Conservation (phyloP, 352 stramenopile genomes). For the Phytophthora constricta region DNA sequence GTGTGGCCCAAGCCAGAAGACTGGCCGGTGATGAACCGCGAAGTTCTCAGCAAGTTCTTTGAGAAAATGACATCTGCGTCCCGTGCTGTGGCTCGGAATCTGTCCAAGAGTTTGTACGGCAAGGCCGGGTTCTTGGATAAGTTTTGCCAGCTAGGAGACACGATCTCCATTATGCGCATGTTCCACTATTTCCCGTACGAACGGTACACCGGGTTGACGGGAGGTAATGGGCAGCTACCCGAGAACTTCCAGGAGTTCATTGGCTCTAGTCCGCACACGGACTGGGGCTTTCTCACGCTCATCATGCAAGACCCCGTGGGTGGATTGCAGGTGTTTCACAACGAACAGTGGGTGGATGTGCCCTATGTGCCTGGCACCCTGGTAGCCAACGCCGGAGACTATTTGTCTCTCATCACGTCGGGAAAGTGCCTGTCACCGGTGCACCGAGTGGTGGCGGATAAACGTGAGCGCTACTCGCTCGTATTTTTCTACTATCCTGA, state of each 20-base stretch:
- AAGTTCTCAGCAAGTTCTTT: conserved; percentile 66
- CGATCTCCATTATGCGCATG: conserved; percentile 86
- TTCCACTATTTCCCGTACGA: conserved; percentile 89
- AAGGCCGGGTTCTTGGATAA: conserved; percentile 58
- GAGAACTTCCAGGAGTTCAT: conserved; percentile 71
- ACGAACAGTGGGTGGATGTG: conserved; percentile 77
- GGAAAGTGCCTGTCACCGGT: conserved; percentile 73
- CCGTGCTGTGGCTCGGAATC: conserved; percentile 49
- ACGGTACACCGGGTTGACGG: conserved; percentile 46
- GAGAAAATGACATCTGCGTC: conserved; percentile 59
- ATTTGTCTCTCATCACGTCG: conserved; percentile 75
- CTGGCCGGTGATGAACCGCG: conserved; percentile 44
- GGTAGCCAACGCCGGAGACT: conserved; percentile 84
- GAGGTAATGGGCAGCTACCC: conserved; percentile 25
- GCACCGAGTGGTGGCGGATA: conserved; percentile 76
- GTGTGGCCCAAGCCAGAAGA: conserved; percentile 59
- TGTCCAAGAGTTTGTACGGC: conserved; percentile 64
- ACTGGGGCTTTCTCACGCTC: conserved; percentile 87
- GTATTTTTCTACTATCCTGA: conserved; percentile 89
- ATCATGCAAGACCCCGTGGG: conserved; percentile 82
- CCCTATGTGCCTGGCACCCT: conserved; percentile 74
- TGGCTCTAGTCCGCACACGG: conserved; percentile 83
- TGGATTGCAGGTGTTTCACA: conserved; percentile 75
- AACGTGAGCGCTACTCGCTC: conserved; percentile 80
- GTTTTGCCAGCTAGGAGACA: conserved; percentile 70